Conservation (phyloP, 2,329 filamentous ascomycete species). For the Raffaelea albimanens region DNA sequence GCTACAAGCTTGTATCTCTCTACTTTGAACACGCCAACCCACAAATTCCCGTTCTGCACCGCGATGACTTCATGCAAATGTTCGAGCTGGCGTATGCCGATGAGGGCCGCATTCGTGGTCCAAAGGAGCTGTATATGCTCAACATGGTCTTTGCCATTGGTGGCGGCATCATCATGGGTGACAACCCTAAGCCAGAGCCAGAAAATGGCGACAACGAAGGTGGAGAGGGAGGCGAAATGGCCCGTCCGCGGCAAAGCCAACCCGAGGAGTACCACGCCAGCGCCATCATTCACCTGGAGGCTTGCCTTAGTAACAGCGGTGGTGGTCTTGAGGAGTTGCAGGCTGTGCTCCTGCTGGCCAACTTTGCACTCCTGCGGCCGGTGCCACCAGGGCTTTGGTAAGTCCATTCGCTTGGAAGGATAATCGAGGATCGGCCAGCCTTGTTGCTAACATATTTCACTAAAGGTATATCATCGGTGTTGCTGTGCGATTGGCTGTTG, state of each 20-base stretch:
- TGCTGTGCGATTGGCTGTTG: constrained; percentile 79
- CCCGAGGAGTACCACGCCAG: constrained; percentile 96
- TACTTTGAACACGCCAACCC: constrained; percentile 97
- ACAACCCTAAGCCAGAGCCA: constrained; percentile 37
- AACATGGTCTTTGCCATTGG: constrained; percentile 98
- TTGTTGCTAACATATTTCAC: no score
- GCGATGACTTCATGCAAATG: constrained; percentile 79
- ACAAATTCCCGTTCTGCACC: constrained; percentile 87
- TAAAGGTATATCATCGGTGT: constrained; percentile 98
- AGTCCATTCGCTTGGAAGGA: constrained; percentile 23
- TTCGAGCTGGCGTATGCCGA: constrained; percentile 73
- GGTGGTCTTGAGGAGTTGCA: constrained; percentile 88
- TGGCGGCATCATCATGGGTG: constrained; percentile 77
- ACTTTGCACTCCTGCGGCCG: constrained; percentile 82
- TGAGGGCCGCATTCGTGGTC: constrained; percentile 56
- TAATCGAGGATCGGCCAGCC: background rate
- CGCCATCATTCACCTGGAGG: constrained; percentile 83
- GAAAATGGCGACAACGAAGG: background rate
- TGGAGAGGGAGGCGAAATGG: background rate
- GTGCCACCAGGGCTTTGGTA: constrained; percentile 91
- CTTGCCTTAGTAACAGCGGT: constrained; percentile 75
- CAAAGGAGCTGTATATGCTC: constrained; percentile 81
- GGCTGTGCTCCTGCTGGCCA: constrained; percentile 81
- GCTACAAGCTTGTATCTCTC: constrained; percentile 61
- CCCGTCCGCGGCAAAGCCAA: constrained; percentile 46